Percentiles rank a stretch among this genome's conserved stretches.
These are phyloP conservation scores for Berberis thunbergii DNA, from an alignment of 164 flowering plant species.

Conservation along the genomic window DNA sequence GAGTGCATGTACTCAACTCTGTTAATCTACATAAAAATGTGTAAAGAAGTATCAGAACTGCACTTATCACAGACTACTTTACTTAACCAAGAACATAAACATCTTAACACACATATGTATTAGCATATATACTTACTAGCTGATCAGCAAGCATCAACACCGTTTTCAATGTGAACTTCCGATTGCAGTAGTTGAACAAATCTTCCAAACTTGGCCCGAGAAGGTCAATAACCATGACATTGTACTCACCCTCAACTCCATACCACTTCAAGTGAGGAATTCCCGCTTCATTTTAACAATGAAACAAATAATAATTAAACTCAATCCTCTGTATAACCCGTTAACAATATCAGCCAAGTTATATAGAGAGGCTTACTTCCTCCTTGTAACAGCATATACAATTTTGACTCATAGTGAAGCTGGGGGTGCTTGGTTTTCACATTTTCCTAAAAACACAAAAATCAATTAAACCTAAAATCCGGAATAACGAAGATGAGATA, in stretches of 20 bases:
- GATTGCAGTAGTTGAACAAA: constrained; percentile 47
- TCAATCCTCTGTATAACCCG: not conserved
- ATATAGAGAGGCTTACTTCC: constrained; percentile 42
- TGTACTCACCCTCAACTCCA: constrained; percentile 57
- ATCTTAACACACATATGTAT: not conserved
- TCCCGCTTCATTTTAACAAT: constrained; percentile 29
- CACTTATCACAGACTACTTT: not conserved
- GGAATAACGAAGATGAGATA: not conserved
- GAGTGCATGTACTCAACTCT: constrained; percentile 45
- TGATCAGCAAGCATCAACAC: constrained; percentile 75
- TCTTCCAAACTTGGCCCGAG: constrained; percentile 72
- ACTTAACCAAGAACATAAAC: not conserved
- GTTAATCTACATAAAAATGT: constrained; percentile 24
- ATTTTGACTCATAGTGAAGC: constrained; percentile 63
- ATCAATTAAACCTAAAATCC: not conserved
- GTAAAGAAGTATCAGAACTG: not conserved
- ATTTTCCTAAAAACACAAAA: constrained; percentile 28
- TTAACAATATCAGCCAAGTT: not conserved
- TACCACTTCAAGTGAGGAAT: constrained; percentile 57
- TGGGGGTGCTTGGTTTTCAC: constrained; percentile 65
- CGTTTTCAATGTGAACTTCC: constrained; percentile 57
- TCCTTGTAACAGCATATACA: constrained; percentile 68
- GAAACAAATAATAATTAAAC: too few species aligned
- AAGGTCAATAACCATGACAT: constrained; percentile 53
- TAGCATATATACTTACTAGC: constrained; percentile 28